Evolutionary conservation across 78 protist genomes (phyloP).

Genomic region (Cavenderia fasciculata): DNA sequence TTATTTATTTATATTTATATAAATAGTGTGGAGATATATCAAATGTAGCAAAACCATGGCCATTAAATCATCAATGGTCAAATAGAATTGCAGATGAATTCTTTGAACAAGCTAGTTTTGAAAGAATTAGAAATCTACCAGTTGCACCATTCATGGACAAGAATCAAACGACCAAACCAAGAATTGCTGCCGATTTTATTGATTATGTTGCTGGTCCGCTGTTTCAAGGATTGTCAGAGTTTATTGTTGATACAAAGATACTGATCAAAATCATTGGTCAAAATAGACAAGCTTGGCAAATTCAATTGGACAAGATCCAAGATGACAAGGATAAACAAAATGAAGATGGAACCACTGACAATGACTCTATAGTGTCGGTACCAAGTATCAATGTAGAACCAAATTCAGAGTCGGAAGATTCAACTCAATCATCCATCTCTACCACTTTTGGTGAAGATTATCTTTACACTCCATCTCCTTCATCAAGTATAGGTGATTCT

Average conservation of each 20-base stretch:
- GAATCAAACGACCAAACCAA: slow-evolving; percentile 37
- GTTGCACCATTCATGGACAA: slow-evolving; percentile 70
- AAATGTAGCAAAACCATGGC: slow-evolving; percentile 79
- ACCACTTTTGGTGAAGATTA: too few species aligned
- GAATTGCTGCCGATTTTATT: slow-evolving; percentile 75
- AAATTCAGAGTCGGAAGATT: too few species aligned
- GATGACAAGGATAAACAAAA: too few species aligned
- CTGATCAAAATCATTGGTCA: slow-evolving; percentile 25
- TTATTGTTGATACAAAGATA: slow-evolving; percentile 17
- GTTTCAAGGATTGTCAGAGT: slow-evolving; percentile 48
- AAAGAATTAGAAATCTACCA: slow-evolving; percentile 55
- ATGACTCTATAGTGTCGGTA: too few species aligned
- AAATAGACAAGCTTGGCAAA: slow-evolving; percentile 72
- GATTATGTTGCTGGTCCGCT: slow-evolving; percentile 67
- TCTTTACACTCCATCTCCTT: too few species aligned
- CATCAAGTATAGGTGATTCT: too few species aligned
- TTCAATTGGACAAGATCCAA: slow-evolving; percentile 54
- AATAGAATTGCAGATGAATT: slow-evolving; percentile 64
- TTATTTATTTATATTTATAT: too few species aligned
- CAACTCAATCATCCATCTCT: too few species aligned
- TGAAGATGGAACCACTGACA: too few species aligned
- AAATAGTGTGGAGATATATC: slow-evolving; percentile 78
- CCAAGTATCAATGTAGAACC: too few species aligned
- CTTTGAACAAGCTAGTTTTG: slow-evolving; percentile 60
- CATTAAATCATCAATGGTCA: slow-evolving; percentile 68